Conservation (phyloP, 768 basidiomycete species). For the Mrakia frigida region DNA sequence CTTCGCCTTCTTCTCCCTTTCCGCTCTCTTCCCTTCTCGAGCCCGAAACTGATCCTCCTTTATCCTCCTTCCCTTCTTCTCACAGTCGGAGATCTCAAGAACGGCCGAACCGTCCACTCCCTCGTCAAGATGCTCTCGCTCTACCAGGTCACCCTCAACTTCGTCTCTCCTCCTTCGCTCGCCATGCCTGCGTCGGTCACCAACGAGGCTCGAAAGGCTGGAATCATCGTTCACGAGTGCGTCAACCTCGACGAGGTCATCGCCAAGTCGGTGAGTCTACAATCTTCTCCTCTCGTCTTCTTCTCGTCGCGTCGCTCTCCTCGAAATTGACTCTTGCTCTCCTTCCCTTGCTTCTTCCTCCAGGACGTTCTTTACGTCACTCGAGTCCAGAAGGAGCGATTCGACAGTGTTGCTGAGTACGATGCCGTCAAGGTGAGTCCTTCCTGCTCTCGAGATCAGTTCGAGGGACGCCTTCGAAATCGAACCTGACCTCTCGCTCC, state of each 20-base stretch:
- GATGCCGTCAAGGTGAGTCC: constrained; percentile 61
- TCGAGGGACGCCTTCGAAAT: neutral
- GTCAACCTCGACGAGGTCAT: constrained; percentile 89
- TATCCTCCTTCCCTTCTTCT: neutral
- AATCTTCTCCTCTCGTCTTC: neutral
- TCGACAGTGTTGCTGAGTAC: constrained; percentile 76
- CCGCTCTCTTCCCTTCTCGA: neutral
- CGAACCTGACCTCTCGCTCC: neutral
- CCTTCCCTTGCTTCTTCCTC: neutral
- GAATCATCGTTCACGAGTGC: constrained; percentile 68
- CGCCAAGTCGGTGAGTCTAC: constrained; percentile 55
- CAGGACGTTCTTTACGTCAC: constrained; percentile 92
- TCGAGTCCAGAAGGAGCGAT: constrained; percentile 90
- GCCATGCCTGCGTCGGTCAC: constrained; percentile 86
- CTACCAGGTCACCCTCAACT: constrained; percentile 91
- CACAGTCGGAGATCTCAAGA: constrained; percentile 85
- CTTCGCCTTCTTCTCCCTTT: neutral
- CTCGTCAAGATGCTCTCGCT: constrained; percentile 85
- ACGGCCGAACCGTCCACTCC: constrained; percentile 94
- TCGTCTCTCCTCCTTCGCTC: constrained; percentile 80
- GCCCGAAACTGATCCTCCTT: neutral
- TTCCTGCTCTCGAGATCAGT: neutral
- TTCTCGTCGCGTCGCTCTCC: neutral
- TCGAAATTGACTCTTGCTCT: neutral
- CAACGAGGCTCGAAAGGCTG: constrained; percentile 73